These are phyloP conservation scores for Nitzschia putrida DNA, from an alignment of 108 stramenopile genomes.

Conservation along the genomic window DNA sequence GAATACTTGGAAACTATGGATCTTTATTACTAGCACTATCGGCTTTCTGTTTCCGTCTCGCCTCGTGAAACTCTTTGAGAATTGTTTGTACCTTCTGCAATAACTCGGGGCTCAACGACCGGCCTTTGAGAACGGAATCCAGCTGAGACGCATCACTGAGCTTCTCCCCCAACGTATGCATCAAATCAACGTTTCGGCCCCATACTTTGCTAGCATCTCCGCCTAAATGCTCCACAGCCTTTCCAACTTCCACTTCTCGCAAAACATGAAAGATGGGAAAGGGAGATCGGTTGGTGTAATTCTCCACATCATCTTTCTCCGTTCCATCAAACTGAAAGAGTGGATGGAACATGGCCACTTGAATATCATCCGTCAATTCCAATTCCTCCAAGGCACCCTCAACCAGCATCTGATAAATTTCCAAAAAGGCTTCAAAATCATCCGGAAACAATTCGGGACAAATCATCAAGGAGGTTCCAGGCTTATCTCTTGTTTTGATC, in stretches of 20 bases:
- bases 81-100: conserved; percentile 1
- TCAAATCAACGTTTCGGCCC: conserved; percentile 66
- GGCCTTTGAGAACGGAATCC: background rate
- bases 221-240: conserved; percentile 64
- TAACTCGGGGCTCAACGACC: background rate
- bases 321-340: conserved; percentile 60
- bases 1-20: no score
- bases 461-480: conserved; percentile 68
- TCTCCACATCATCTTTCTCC: conserved; percentile 50
- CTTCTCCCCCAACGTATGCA: conserved; percentile 53
- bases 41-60: background rate
- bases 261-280: conserved; percentile 84
- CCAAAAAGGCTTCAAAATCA: conserved; percentile 59
- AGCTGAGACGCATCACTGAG: background rate
- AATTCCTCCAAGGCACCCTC: conserved; percentile 54
- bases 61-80: conserved; percentile 1
- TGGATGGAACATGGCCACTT: conserved; percentile 84
- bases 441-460: conserved; percentile 71
- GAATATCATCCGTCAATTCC: conserved; percentile 54
- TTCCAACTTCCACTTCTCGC: conserved; percentile 71
- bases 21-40: no score
- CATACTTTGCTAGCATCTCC: conserved; percentile 78
- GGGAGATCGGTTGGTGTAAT: conserved; percentile 77
- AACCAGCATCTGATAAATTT: conserved; percentile 49
- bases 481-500: conserved; percentile 11